Base-by-base conservation (phyloP, 2,329 filamentous ascomycete species). In the Stachybotrys chlorohalonatus region DNA sequence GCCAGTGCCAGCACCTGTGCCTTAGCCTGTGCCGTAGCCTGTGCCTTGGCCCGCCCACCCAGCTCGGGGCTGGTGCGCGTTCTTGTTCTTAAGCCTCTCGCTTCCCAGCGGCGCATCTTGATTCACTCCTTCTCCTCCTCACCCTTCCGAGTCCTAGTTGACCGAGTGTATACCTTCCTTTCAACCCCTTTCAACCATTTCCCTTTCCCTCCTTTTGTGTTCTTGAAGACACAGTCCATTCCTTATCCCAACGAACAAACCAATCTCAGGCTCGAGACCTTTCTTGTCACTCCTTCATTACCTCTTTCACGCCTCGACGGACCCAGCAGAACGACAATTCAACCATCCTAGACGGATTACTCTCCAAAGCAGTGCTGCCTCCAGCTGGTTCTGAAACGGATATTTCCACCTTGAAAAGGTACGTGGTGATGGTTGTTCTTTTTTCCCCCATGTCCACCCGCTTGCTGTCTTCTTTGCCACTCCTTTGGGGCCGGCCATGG, bases 191-290 rank as follows among this genome's bases (percentile, higher is more conserved):
- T 51, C 49, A 49, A 54, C 42, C 46, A 7, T 15, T 53, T 24
- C 31, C 8, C 32, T 24, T 13, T 31, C 54, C 52, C 54, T 54
- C 53, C 53, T 56, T 42, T 63, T 63, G 63, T 67, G 65, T 67
- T 59, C 62, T 60, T 55, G 59, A 60, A 63, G 67, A 62, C 59
- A 63, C 65, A 64, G 64, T 67, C 63, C 65, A 67, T 60, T 67
- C 65, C 62, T 67, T 59, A 55, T 42, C 36, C 36, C 36, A 42
- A 52, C 31, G 17, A 32, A 2, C 15, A 52, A 31, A 32, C 36
- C 24, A 24, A 51, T 36, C 7, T 51, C 31, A 51, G 31, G 32
- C 31, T 52, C 47, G 5, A 39, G 17, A 13, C 42, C 46, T 45
- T 53, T 39, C 17, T 47, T 31, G 49, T 53, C 51, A 47, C 15